Evolutionary conservation across 108 stramenopile species (phyloP).

Genomic region (Schizochytrium sp.): DNA sequence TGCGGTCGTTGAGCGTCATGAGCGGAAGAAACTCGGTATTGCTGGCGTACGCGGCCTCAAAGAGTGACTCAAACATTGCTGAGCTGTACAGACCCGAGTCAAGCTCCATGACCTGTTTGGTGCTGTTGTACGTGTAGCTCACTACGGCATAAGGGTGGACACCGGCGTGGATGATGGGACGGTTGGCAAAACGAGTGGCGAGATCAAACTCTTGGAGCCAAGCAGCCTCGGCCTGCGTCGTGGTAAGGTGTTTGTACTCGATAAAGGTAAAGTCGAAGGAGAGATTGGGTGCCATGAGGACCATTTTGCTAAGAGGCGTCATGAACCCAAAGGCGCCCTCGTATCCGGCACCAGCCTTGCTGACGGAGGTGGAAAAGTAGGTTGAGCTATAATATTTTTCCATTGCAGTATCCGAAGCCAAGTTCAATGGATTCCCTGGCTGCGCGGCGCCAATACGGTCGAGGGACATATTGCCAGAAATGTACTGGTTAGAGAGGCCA

Average conservation of each 20-base stretch:
- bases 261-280: slow-evolving; percentile 14
- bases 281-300: background rate
- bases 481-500: background rate
- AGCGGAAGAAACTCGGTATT: background rate
- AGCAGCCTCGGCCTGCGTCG: background rate
- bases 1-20: slow-evolving; percentile 1
- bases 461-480: background rate
- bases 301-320: background rate
- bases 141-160: background rate
- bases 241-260: background rate
- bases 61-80: background rate
- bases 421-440: background rate
- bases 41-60: background rate
- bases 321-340: background rate
- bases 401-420: background rate
- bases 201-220: background rate
- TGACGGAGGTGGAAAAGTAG: background rate
- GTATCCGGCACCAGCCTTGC: background rate
- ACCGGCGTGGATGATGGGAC: background rate
- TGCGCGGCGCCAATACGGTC: background rate
- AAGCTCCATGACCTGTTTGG: background rate
- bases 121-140: background rate
- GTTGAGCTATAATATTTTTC: background rate
- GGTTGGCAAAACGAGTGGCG: background rate
- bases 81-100: background rate